These are phyloP conservation scores for Globisporangium camurandrum DNA, from an alignment of 352 stramenopile species.

Conservation along the genomic window DNA sequence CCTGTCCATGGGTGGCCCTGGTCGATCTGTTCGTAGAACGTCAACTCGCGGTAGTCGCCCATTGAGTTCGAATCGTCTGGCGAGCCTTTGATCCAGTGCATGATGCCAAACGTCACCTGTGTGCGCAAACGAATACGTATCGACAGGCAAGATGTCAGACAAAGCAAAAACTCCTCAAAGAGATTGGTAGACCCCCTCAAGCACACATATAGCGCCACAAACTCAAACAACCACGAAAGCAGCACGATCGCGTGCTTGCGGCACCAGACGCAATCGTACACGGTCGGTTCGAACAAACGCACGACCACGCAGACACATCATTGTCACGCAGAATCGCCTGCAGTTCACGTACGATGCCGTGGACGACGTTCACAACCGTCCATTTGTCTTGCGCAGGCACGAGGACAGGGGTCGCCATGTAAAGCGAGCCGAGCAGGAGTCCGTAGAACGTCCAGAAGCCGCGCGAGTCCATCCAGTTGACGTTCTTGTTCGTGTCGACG, in stretches of 20 bases:
- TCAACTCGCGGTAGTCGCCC: constrained; percentile 92
- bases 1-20: constrained; percentile 87
- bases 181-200: too few relatives aligned
- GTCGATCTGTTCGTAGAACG: constrained; percentile 95
- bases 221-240: constrained; percentile 4
- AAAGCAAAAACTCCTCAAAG: too few relatives aligned
- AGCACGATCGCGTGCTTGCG: too few relatives aligned
- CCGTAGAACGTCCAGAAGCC: constrained; percentile 87
- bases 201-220: not conserved
- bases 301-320: not conserved
- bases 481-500: constrained; percentile 86
- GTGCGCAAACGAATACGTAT: not conserved
- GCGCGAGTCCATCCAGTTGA: constrained; percentile 87
- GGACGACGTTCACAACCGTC: constrained; percentile 81
- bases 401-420: constrained; percentile 73
- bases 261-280: too few relatives aligned
- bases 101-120: constrained; percentile 89
- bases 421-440: constrained; percentile 63
- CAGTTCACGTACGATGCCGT: constrained; percentile 57
- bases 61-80: constrained; percentile 87
- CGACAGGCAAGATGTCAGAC: too few relatives aligned
- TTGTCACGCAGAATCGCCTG: not conserved
- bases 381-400: constrained; percentile 61
- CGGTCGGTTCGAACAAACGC: not conserved
- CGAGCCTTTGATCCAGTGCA: constrained; percentile 95